These are phyloP conservation scores for Arthroderma sp. DNA, from an alignment of 2,329 filamentous ascomycete species.

Conservation along the genomic window DNA sequence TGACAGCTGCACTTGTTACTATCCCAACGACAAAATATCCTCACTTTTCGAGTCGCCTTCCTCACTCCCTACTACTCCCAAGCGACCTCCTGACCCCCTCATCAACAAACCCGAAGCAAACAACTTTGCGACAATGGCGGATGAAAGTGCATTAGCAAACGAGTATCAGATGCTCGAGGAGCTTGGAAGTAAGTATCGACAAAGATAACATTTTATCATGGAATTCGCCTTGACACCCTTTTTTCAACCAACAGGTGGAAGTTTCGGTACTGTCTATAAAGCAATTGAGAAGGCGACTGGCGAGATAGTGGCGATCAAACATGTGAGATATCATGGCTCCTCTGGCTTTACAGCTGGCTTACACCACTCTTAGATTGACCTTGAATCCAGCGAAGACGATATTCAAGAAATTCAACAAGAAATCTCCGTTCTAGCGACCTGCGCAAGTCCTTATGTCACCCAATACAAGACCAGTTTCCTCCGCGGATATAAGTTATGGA, in stretches of 20 bases:
- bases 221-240: background rate
- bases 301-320: slow-evolving; percentile 91
- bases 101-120: background rate
- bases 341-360: slow-evolving; percentile 11
- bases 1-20: background rate
- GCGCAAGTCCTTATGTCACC: slow-evolving; percentile 84
- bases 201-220: background rate
- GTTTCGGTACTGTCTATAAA: slow-evolving; percentile 95
- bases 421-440: slow-evolving; percentile 88
- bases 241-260: slow-evolving; percentile 52
- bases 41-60: background rate
- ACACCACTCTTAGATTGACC: slow-evolving; percentile 60
- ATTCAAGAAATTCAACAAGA: slow-evolving; percentile 97
- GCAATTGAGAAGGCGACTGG: slow-evolving; percentile 83
- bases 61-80: background rate
- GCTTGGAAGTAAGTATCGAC: slow-evolving; percentile 62
- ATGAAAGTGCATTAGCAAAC: slow-evolving; percentile 51
- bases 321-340: slow-evolving; percentile 41
- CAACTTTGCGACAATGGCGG: slow-evolving; percentile 22
- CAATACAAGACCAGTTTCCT: slow-evolving; percentile 95
- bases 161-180: slow-evolving; percentile 94
- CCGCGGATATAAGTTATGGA: slow-evolving; percentile 95
- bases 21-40: background rate
- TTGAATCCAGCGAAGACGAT: slow-evolving; percentile 96
- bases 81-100: background rate